Conservation (phyloP, 345 rosid genomes). For the Noccaea caerulescens region DNA sequence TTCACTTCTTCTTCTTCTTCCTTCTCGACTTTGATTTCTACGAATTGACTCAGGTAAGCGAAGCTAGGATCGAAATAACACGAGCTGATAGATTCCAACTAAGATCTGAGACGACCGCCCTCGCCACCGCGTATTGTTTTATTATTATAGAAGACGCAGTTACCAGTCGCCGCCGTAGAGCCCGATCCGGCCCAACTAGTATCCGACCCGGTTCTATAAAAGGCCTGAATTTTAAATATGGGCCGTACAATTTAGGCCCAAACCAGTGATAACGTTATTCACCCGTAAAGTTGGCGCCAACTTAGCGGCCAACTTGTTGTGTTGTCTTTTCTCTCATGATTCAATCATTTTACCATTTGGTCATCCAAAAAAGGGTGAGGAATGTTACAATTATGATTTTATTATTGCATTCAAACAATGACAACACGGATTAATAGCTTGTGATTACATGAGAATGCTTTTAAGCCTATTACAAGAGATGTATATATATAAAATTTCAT, state of each 20-base stretch:
- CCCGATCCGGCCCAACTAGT: neutral
- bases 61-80: neutral
- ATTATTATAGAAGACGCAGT: neutral
- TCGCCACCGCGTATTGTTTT: slow-evolving; percentile 31
- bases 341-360: neutral
- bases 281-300: slow-evolving; percentile 17
- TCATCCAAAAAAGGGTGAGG: neutral
- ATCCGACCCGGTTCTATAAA: neutral
- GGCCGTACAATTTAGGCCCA: neutral
- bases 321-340: neutral
- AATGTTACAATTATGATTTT: neutral
- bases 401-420: slow-evolving; percentile 3
- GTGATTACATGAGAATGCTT: neutral
- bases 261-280: neutral
- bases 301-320: neutral
- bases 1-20: neutral
- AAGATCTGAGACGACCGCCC: slow-evolving; percentile 22
- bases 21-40: slow-evolving; percentile 20
- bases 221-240: neutral
- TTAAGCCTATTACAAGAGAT: slow-evolving; percentile 21
- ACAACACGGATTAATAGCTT: neutral
- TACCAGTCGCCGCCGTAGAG: slow-evolving; percentile 33
- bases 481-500: neutral
- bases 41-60: neutral
- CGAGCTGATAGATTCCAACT: neutral